Conservation (phyloP, 2,329 filamentous ascomycete genomes). For the Talaromyces sp. region DNA sequence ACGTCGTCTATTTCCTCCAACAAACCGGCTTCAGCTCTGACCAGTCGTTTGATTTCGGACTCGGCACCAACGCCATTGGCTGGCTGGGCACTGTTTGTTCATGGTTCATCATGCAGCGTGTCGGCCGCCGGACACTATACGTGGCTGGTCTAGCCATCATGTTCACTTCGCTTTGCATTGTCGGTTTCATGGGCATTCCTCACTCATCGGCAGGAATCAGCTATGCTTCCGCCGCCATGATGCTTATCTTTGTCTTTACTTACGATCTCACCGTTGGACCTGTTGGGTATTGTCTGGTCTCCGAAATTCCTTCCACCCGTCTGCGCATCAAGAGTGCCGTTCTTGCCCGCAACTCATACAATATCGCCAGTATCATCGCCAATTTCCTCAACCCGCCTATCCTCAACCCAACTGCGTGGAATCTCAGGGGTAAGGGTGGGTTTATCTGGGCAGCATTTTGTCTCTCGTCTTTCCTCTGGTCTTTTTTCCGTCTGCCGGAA, state of each 20-base stretch:
- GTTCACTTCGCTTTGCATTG: conserved; percentile 31
- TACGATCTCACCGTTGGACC: conserved; percentile 58
- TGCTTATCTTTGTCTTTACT: conserved; percentile 56
- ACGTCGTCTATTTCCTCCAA: conserved; percentile 38
- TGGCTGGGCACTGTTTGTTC: conserved; percentile 53
- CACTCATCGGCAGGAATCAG: conserved; percentile 22
- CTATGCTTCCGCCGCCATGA: conserved; percentile 43
- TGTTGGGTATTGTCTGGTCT: conserved; percentile 54
- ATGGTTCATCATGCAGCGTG: conserved; percentile 46
- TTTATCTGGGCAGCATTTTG: conserved; percentile 45
- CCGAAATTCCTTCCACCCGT: conserved; percentile 55
- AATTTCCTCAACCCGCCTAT: conserved; percentile 41
- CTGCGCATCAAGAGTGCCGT: conserved; percentile 58
- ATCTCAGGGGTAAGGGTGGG: conserved; percentile 41
- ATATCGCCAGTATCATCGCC: conserved; percentile 50
- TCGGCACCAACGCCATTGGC: conserved; percentile 64
- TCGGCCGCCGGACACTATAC: conserved; percentile 44
- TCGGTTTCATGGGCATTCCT: conserved; percentile 27
- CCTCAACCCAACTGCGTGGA: conserved; percentile 36
- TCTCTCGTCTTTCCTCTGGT: conserved; percentile 38
- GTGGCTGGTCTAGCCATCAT: conserved; percentile 34
- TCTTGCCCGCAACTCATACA: conserved; percentile 53
- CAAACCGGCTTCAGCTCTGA: conserved; percentile 45
- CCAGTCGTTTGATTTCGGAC: conserved; percentile 40
- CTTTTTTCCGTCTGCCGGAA: conserved; percentile 44